A percentile compares a stretch with the other conserved stretches of the same genome.
Evolutionary conservation across 2,329 filamentous ascomycete species (phyloP).

Genomic region (Xylariomycetidae sp.): DNA sequence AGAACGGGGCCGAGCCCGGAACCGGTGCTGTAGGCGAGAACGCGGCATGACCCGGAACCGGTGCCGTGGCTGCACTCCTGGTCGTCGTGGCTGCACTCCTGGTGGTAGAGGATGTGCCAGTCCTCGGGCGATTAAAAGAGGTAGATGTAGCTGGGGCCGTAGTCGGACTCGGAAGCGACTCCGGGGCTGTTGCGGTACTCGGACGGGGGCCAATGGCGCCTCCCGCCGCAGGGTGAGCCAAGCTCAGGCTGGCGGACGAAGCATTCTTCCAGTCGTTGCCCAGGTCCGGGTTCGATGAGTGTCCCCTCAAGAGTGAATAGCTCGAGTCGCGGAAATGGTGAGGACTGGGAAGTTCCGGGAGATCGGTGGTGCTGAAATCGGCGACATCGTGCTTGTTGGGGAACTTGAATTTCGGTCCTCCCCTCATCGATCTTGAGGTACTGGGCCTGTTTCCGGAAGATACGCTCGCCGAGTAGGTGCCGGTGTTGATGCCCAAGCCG

Average conservation of each 20-base stretch:
- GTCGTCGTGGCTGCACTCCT: too few relatives aligned
- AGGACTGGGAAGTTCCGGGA: conserved; percentile 24
- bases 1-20: background rate
- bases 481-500: conserved; percentile 3
- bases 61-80: too few relatives aligned
- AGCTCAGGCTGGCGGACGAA: conserved; percentile 29
- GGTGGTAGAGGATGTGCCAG: too few relatives aligned
- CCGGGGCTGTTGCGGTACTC: conserved; percentile 39
- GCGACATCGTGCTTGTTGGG: conserved; percentile 12
- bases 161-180: conserved; percentile 34
- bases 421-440: conserved; percentile 22
- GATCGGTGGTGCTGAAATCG: conserved; percentile 40
- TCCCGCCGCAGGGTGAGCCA: conserved; percentile 24
- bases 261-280: conserved; percentile 29
- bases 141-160: conserved; percentile 1
- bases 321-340: conserved; percentile 12
- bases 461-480: conserved; percentile 13
- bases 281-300: conserved; percentile 23
- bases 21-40: background rate
- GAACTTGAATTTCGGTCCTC: conserved; percentile 16
- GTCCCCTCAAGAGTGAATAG: conserved; percentile 21
- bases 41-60: background rate
- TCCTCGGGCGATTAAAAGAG: too few relatives aligned
- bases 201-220: conserved; percentile 25
- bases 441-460: conserved; percentile 30